These are phyloP conservation scores for Sporothrix brasiliensis DNA, from an alignment of 2,329 filamentous ascomycete genomes.

Conservation along the genomic window DNA sequence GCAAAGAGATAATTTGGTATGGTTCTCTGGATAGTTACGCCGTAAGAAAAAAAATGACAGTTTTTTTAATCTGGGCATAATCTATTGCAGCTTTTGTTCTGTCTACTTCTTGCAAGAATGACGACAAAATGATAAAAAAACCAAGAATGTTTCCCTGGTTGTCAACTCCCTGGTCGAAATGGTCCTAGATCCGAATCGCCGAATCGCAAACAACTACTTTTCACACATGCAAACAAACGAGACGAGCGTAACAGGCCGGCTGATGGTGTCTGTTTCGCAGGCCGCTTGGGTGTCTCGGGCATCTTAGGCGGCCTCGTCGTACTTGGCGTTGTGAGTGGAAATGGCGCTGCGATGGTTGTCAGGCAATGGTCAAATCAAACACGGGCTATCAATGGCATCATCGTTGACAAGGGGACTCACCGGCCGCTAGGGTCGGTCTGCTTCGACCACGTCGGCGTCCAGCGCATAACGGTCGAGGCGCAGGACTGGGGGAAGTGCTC, in stretches of 20 bases:
- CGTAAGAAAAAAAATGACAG: not conserved
- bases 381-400: not conserved
- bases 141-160: not conserved
- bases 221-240: slow-evolving; percentile 11
- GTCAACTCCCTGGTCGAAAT: slow-evolving; percentile 10
- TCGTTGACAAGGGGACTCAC: slow-evolving; percentile 51
- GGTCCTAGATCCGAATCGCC: not conserved
- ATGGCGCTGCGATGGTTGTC: slow-evolving; percentile 67
- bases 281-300: slow-evolving; percentile 15
- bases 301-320: slow-evolving; percentile 50
- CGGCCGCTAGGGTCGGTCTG: slow-evolving; percentile 94
- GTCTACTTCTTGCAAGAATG: not conserved
- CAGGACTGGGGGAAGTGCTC: slow-evolving; percentile 95
- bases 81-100: slow-evolving; percentile 26
- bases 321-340: slow-evolving; percentile 73
- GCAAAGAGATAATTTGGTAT: not conserved
- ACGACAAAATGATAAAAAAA: not conserved
- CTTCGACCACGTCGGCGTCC: slow-evolving; percentile 97
- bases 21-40: not conserved
- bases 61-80: slow-evolving; percentile 19
- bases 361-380: not conserved
- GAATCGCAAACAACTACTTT: not conserved
- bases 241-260: not conserved
- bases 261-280: not conserved
- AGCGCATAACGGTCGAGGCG: slow-evolving; percentile 90